Conservation (phyloP, 495 filamentous ascomycete species). For the Lophiotrema nucula region DNA sequence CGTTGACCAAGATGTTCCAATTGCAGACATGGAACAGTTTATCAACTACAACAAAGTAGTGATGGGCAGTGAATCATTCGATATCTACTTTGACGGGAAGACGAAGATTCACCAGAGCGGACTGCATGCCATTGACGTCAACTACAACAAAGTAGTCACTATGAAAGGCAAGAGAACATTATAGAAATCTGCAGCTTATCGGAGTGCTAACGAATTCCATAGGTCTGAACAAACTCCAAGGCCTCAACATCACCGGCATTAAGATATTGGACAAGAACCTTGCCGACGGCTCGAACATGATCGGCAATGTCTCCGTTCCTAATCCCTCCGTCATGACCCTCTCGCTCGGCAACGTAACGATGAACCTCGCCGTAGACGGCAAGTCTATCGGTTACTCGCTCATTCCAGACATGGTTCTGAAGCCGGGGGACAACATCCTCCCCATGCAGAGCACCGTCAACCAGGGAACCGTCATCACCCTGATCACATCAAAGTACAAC, state of each 20-base stretch:
- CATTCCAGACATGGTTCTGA: constrained; percentile 58
- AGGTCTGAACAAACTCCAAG: constrained; percentile 61
- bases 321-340: constrained; percentile 68
- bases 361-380: constrained; percentile 56
- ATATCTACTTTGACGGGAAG: constrained; percentile 58
- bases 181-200: too few relatives aligned
- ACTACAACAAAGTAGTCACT: constrained; percentile 56
- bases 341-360: constrained; percentile 63
- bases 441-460: constrained; percentile 56
- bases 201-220: too few relatives aligned
- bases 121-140: constrained; percentile 50
- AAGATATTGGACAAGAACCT: constrained; percentile 43
- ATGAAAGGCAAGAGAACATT: constrained; percentile 63
- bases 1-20: constrained; percentile 53
- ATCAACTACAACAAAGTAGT: constrained; percentile 56
- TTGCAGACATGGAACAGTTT: constrained; percentile 56
- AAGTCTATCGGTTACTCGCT: constrained; percentile 54
- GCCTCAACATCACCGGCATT: constrained; percentile 57
- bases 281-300: constrained; percentile 58
- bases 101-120: constrained; percentile 52
- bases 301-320: constrained; percentile 63
- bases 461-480: constrained; percentile 47
- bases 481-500: constrained; percentile 47
- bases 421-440: constrained; percentile 60
- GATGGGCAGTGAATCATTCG: constrained; percentile 56